Evolutionary conservation across 805 yeast genomes (phyloP), one percentile per base, ranked within the genome.

Genomic region (Starmerella vaccinii): DNA sequence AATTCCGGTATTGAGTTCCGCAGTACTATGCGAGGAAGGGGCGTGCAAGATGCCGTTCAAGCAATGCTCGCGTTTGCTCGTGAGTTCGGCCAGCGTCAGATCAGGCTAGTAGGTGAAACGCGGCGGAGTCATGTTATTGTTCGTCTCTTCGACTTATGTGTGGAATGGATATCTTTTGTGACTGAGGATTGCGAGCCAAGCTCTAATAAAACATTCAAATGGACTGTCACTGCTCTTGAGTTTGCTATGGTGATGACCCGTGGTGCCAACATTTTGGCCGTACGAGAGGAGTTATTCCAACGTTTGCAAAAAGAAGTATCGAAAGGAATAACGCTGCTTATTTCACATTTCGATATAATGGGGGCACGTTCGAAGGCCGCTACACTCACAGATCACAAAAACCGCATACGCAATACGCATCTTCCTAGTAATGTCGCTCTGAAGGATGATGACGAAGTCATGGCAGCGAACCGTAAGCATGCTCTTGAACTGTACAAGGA

Each of bases 311-410:
- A 77, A 47, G 87, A 86, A 62, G 95, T 92, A 42, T 94, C 97
- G 0, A 84, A 95, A 1, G 88, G 97, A 67, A 86, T 92, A 88
- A 81, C 97, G 1, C 71, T 92, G 47, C 71, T 92, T 53, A 90
- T 92, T 55, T 86, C 96, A 0, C 97, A 92, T 68, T 92, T 92
- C 62, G 98, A 92, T 68, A 88, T 92, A 47, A 92, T 90, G 96
- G 97, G 97, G 45, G 97, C 97, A 0, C 76, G 97, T 61, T 84
- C 95, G 1, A 82, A 79, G 59, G 86, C 82, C 1, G 70, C 70
- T 2, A 67, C 67, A 33, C 71, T 57, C 22, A 55, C 60, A n/a
- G 46, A 50, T 26, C 74, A 58, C 72, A 76, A 59, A 71, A 50
- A 54, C 42, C 50, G 58, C 8, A 39, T 51, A 5, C 44, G 54